phyloP scores from a whole-genome alignment of 2,329 filamentous ascomycete genomes.

The Nakataea oryzae region DNA sequence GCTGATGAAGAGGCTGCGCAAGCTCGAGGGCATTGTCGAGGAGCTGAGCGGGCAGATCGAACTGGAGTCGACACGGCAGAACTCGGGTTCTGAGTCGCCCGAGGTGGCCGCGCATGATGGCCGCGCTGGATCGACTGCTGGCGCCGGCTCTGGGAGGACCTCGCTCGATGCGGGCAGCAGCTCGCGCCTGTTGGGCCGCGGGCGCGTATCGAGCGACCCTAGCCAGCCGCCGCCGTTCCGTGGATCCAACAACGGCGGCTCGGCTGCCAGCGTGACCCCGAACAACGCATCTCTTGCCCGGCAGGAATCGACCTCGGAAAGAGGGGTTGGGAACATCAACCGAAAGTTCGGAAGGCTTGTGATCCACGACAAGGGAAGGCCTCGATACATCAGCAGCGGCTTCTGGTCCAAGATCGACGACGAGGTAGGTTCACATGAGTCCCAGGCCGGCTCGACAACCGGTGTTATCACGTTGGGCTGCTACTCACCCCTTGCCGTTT shows the following conservation, averaged over 20 bases:
- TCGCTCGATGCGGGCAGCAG: background rate
- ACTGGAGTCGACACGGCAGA: conserved; percentile 33
- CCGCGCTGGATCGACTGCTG: conserved; percentile 10
- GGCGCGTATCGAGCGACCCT: background rate
- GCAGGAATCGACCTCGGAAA: background rate
- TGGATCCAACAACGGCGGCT: conserved; percentile 7
- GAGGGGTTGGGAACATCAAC: conserved; percentile 25
- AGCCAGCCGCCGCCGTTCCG: background rate
- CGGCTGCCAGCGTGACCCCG: conserved; percentile 9
- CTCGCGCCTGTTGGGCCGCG: conserved; percentile 5
- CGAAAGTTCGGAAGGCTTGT: conserved; percentile 58
- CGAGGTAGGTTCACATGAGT: conserved; percentile 37
- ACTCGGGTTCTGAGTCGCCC: conserved; percentile 24
- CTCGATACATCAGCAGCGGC: conserved; percentile 64
- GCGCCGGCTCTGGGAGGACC: conserved; percentile 9
- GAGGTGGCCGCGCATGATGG: conserved; percentile 16
- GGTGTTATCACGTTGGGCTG: background rate
- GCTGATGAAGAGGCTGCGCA: conserved; percentile 59
- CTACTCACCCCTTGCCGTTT: conserved; percentile 5
- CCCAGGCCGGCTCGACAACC: background rate
- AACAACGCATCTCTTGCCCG: conserved; percentile 7
- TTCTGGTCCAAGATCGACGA: conserved; percentile 71
- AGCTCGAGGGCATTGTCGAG: conserved; percentile 67
- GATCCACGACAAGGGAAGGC: conserved; percentile 56
- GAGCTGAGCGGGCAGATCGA: conserved; percentile 56